Evolutionary conservation across 2,329 filamentous ascomycete species (phyloP), one percentile per base, ranked within the genome.

Genomic region (Atkinsonella hypoxylon): DNA sequence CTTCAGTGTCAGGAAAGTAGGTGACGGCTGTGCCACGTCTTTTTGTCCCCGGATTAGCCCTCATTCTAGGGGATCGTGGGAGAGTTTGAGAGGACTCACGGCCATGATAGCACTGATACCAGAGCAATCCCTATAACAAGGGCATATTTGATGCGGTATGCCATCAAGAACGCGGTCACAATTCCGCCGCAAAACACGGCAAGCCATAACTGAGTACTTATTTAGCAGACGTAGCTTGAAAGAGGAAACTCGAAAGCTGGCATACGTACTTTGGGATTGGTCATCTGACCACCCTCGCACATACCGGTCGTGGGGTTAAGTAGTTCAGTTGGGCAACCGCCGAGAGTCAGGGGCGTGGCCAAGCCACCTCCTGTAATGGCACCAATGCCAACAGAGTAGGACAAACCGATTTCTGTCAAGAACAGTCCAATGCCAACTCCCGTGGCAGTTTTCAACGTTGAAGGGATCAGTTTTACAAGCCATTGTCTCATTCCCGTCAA

Each of bases 321-420:
- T 47, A 73, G 73, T 45, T 82, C 73, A 0, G 72, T 60, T 0
- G 78, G 74, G 58, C 89, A 95, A 4, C 89, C 89, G 1, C 81
- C 89, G 43, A 95, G 74, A 36, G 87, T 78, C 31, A 93, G 73
- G 0, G 89, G 89, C 0, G 87, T 89, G 1, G 77, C 72, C 20
- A 64, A 65, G 12, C 64, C 65, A 4, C 79, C 79, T 30, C 88
- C 88, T 0, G 85, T 89, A 54, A 95, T 82, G 32, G 87, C 76
- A 15, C 89, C 89, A 59, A 95, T 90, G 51, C 89, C 89, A 44
- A 86, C 82, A 20, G 81, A 83, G 63, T 93, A 93, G 0, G 86
- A 88, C 56, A 84, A 72, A 1, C 81, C 81, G 54, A 81, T 81
- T 55, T 81, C 74, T 0, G 80, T 82, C 22, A 84, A 68, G 56